These are phyloP conservation scores for Paraphaeosphaeria minitans DNA, from an alignment of 2,329 filamentous ascomycete genomes.

Conservation along the genomic window DNA sequence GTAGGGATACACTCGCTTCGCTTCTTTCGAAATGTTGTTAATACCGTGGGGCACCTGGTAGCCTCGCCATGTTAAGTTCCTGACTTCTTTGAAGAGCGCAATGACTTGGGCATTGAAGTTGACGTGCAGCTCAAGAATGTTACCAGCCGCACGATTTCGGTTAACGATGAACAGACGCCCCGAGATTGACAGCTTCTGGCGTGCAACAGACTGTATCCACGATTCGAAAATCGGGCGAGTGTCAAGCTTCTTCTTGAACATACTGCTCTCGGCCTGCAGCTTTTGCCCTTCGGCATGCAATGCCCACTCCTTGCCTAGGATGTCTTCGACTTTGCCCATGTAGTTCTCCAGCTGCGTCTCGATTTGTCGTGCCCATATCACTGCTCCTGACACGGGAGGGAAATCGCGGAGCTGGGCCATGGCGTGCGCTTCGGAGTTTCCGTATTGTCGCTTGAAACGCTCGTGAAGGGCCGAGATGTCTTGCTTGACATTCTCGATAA, in stretches of 20 bases:
- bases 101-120: conserved; percentile 99
- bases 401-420: conserved; percentile 98
- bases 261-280: conserved; percentile 84
- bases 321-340: conserved; percentile 99
- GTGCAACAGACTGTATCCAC: conserved; percentile 89
- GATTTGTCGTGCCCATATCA: conserved; percentile 97
- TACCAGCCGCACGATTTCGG: conserved; percentile 87
- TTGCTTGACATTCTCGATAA: conserved; percentile 97
- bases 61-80: conserved; percentile 93
- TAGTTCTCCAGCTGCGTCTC: conserved; percentile 94
- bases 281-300: conserved; percentile 95
- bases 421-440: conserved; percentile 93
- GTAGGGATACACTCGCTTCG: conserved; percentile 97
- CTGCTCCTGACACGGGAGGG: conserved; percentile 92
- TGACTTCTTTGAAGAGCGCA: conserved; percentile 96
- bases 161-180: conserved; percentile 90
- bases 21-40: conserved; percentile 95
- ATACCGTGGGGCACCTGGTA: conserved; percentile 94
- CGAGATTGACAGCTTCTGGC: conserved; percentile 87
- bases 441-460: conserved; percentile 98
- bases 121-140: conserved; percentile 84
- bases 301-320: conserved; percentile 92
- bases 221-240: conserved; percentile 93
- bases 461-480: conserved; percentile 93
- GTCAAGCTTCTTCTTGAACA: conserved; percentile 96